phyloP scores from a whole-genome alignment of 106 monocot species.

The Platanthera guangdongensis region DNA sequence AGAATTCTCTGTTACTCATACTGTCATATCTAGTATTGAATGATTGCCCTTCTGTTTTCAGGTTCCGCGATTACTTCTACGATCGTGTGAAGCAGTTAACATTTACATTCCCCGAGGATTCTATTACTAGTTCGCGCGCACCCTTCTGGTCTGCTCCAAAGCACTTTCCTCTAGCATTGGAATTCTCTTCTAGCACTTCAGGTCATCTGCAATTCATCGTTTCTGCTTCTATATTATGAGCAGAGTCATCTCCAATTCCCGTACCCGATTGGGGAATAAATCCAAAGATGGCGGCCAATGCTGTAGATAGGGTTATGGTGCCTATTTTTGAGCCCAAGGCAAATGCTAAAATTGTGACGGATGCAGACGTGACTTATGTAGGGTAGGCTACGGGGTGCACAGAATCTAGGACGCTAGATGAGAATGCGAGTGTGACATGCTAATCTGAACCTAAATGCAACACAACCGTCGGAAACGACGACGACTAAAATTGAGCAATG shows the following conservation, averaged over 20 bases:
- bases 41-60: background rate
- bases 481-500: too few relatives aligned
- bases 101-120: slow-evolving; percentile 10
- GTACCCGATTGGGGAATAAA: slow-evolving; percentile 11
- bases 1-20: background rate
- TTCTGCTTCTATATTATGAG: slow-evolving; percentile 10
- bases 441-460: too few relatives aligned
- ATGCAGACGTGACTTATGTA: background rate
- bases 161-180: slow-evolving; percentile 3
- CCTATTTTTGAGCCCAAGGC: slow-evolving; percentile 7
- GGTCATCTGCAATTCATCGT: slow-evolving; percentile 10
- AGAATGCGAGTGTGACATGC: too few relatives aligned
- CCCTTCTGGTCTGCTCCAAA: slow-evolving; percentile 14
- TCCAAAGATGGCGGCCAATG: slow-evolving; percentile 1
- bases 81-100: slow-evolving; percentile 13
- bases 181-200: slow-evolving; percentile 1
- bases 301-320: background rate
- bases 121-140: background rate
- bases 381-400: too few relatives aligned
- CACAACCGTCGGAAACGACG: too few relatives aligned
- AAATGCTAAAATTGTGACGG: slow-evolving; percentile 8
- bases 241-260: slow-evolving; percentile 2
- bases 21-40: background rate
- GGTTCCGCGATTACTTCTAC: slow-evolving; percentile 9
- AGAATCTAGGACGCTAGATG: too few relatives aligned